Base-by-base conservation (phyloP, 1,284 basidiomycete genomes). In the Ganoderma lingzhi region DNA sequence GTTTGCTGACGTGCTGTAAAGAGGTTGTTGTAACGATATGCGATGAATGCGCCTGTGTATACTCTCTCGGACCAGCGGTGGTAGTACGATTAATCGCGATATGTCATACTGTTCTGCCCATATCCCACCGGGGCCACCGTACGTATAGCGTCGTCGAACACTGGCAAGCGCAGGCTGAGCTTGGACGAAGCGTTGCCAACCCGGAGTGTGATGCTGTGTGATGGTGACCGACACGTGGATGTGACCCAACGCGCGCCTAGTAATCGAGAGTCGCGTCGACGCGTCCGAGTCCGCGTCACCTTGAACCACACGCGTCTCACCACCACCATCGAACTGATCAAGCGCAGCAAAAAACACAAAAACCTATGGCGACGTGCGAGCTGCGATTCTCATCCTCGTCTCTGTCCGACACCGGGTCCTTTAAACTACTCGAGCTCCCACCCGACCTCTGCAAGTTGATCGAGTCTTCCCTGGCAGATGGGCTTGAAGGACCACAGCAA, bases 351-450 rank as follows among this genome's bases (percentile, higher is more conserved):
- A 23, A 48, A 23, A 19, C 45, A n/a, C 45, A 32, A 5, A 17
- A 32, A 35, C 14, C 12, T 63, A 87, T 87, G 86, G 69, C 82
- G 35, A 84, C 86, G 73, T 80, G 80, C 71, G 83, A 87, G 67
- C 81, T 93, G 69, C 81, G 77, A 65, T 92, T 90, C 76, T 88
- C 90, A 14, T 73, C 83, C 6, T 79, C 83, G 1, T 84, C 85
- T 0, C 78, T 80, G 2, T 73, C 77, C 42, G 87, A 90, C 63
- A 75, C 80, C 6, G 86, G 86, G 44, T 76, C 85, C 15, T 93
- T 86, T 78, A 92, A 88, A 72, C 82, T 94, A 1, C 74, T 94
- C 6, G 92, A 94, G 76, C 85, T 94, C 4, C 87, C 91, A 2
- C 76, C 86, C 4, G 91, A 93, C 51, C 81, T 94, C 4, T 86